phyloP scores from a whole-genome alignment of 2,329 filamentous ascomycete genomes.

The Polychaeton citri region DNA sequence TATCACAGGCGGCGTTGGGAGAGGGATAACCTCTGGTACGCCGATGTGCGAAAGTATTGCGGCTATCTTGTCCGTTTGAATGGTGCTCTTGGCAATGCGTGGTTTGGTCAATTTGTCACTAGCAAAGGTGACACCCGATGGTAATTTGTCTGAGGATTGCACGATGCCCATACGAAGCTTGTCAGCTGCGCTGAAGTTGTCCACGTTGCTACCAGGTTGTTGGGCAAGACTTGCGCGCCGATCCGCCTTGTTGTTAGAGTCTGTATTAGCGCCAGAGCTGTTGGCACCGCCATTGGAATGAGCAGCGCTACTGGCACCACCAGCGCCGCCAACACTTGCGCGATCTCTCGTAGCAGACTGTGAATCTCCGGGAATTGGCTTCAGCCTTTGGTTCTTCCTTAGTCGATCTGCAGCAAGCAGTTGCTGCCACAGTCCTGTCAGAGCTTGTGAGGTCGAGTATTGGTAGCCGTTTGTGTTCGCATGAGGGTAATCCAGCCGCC shows the following conservation, averaged over 20 bases:
- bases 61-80: conserved; percentile 62
- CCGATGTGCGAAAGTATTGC: conserved; percentile 60
- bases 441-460: conserved; percentile 69
- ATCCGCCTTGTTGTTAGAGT: background rate
- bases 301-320: background rate
- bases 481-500: conserved; percentile 66
- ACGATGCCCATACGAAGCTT: conserved; percentile 72
- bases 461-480: conserved; percentile 40
- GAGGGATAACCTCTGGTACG: conserved; percentile 53
- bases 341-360: conserved; percentile 2
- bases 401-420: conserved; percentile 73
- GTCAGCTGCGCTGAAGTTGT: conserved; percentile 54
- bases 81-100: conserved; percentile 61
- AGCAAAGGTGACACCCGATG: conserved; percentile 78
- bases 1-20: conserved; percentile 62
- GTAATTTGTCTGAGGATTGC: conserved; percentile 61
- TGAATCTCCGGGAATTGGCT: conserved; percentile 8
- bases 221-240: conserved; percentile 16
- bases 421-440: conserved; percentile 69
- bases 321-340: conserved; percentile 20
- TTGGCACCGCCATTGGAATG: background rate
- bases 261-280: background rate
- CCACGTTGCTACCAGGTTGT: conserved; percentile 1
- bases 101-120: conserved; percentile 70
- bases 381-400: conserved; percentile 59